phyloP scores from a whole-genome alignment of 225 moss, liverwort and hornwort species.

The Antitrichia curtipendula region DNA sequence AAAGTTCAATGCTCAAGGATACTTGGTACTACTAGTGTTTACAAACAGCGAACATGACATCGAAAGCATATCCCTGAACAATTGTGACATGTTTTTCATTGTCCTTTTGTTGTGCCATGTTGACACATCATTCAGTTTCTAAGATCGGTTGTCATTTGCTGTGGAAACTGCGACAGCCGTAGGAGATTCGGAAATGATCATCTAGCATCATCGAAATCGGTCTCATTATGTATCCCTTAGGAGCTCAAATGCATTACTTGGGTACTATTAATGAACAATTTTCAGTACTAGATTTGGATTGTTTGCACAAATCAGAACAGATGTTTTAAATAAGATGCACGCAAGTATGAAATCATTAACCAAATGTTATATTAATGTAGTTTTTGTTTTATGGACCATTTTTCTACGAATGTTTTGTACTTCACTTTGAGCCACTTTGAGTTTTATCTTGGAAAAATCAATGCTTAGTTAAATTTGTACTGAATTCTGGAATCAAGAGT shows the following conservation, averaged over 20 bases:
- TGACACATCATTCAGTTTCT: not conserved
- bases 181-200: not conserved
- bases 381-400: not conserved
- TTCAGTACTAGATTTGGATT: not conserved
- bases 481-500: not conserved
- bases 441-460: not conserved
- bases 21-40: not conserved
- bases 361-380: not conserved
- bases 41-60: not conserved
- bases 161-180: not conserved
- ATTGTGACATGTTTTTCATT: not conserved
- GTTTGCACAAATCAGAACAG: not conserved
- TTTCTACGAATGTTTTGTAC: not conserved
- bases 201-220: not conserved
- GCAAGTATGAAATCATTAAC: too few relatives aligned
- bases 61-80: not conserved
- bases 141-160: not conserved
- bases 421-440: not conserved
- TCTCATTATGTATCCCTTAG: not conserved
- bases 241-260: not conserved
- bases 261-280: not conserved
- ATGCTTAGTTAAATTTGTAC: not conserved
- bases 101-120: not conserved
- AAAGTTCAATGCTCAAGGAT: not conserved
- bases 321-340: not conserved